Evolutionary conservation across 805 yeast species (phyloP).

Genomic region (Saccharomycopsis sp.): DNA sequence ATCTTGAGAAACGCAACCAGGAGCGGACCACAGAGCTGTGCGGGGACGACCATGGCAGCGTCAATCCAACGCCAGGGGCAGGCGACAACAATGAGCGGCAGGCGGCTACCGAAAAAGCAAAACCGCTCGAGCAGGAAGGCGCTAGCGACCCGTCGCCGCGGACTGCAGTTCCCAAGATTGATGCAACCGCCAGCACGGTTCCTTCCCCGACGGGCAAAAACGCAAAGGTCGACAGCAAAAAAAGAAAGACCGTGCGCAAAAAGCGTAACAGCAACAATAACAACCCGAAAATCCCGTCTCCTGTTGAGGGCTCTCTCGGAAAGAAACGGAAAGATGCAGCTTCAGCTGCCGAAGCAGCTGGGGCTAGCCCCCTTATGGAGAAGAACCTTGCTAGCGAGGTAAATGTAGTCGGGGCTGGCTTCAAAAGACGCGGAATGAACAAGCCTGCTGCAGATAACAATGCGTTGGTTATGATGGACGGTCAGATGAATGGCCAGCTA

Average conservation of each 20-base stretch:
- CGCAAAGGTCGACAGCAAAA: constrained; percentile 20
- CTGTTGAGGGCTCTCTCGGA: constrained; percentile 6
- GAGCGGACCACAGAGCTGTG: constrained; percentile 7
- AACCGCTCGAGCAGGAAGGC: background rate
- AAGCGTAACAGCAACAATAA: constrained; percentile 17
- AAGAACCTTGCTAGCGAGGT: too few species aligned
- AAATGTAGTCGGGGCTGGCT: too few species aligned
- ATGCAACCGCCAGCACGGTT: background rate
- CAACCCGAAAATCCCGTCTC: constrained; percentile 12
- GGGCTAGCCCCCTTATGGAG: too few species aligned
- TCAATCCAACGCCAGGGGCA: background rate
- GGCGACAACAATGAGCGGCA: background rate
- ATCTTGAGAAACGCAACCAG: constrained; percentile 70
- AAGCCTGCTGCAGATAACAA: background rate
- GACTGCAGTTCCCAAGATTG: background rate
- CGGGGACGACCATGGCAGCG: background rate
- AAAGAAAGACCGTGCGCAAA: constrained; percentile 24
- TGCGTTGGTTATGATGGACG: background rate
- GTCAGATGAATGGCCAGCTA: too few species aligned
- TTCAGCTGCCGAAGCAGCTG: background rate
- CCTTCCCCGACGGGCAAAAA: background rate
- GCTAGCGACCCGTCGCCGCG: constrained; percentile 23
- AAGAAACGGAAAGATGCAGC: background rate
- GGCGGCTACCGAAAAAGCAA: background rate
- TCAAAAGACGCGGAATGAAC: background rate